Evolutionary conservation across 768 basidiomycete genomes (phyloP), one percentile per base, ranked within the genome.

Genomic region (Termitomyces sp.): DNA sequence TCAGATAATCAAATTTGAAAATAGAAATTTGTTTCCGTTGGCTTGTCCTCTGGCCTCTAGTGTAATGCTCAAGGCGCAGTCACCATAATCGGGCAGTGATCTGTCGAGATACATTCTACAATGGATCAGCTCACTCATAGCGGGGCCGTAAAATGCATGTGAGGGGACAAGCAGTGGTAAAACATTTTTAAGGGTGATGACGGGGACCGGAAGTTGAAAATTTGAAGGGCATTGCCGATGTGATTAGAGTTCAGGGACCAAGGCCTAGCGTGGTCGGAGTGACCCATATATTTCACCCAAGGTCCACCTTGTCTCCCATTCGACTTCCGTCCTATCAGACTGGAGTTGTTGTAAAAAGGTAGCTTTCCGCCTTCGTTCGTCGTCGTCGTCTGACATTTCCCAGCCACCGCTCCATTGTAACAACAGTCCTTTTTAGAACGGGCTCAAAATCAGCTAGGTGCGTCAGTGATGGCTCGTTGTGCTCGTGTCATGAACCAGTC

Each of bases 381-480:
- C 62, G 59, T 64, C 62, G 48, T 52, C 42, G 56, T 58, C 64
- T 54, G 54, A 67, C 57, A 55, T 43, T 47, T 53, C 59, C 54
- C 67, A 70, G 70, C 81, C 77, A 74, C 68, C 72, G 77, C 79
- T 82, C 81, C 77, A 79, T 83, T 92, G 89, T 92, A 92, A 69
- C 86, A 91, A 79, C 88, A 90, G 76, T 84, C 81, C 51, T 82
- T 79, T 81, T 79, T 85, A 86, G 85, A 61, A 87, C 84, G 79
- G 84, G 83, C 84, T 81, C 79, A 83, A 85, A 86, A 80, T 82
- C 81, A 80, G 82, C 82, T 74, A 83, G 85, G 87, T 87, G 75
- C 53, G 77, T 74, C 57, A n/a, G 57, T 68, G 66, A 66, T 63
- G 66, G 61, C 20, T 63, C 49, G 60, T 45, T 64, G 64, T 59